These are phyloP conservation scores for Acanthamoeba culbertsoni DNA, from an alignment of 208 protist genomes.

Conservation along the genomic window DNA sequence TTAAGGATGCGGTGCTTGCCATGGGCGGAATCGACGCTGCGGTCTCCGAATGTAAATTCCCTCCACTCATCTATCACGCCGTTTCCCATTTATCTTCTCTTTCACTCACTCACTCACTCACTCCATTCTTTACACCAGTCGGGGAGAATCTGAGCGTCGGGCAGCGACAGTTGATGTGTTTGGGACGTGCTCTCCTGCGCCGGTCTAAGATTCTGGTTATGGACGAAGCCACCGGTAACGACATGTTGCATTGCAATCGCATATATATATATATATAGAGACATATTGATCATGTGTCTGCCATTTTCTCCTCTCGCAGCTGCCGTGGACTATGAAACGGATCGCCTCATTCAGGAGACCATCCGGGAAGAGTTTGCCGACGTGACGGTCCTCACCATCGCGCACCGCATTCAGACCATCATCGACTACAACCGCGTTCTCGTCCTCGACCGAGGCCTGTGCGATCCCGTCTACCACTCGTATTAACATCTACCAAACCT, in stretches of 20 bases:
- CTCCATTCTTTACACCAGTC: slow-evolving; percentile 47
- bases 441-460: slow-evolving; percentile 58
- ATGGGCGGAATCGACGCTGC: slow-evolving; percentile 66
- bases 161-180: slow-evolving; percentile 66
- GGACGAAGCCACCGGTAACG: slow-evolving; percentile 83
- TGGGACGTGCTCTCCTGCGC: slow-evolving; percentile 41
- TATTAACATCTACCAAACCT: too few species aligned
- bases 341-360: slow-evolving; percentile 79
- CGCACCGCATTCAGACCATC: slow-evolving; percentile 81
- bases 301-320: neutral
- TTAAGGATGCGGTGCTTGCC: slow-evolving; percentile 56
- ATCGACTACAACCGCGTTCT: slow-evolving; percentile 68
- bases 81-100: neutral
- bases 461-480: neutral
- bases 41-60: slow-evolving; percentile 58
- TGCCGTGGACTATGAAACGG: slow-evolving; percentile 79
- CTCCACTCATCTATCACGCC: neutral
- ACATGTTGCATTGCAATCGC: too few species aligned
- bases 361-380: slow-evolving; percentile 70
- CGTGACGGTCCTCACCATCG: slow-evolving; percentile 80
- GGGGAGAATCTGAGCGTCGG: slow-evolving; percentile 71
- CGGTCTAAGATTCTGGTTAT: slow-evolving; percentile 85
- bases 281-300: neutral
- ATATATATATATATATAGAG: too few species aligned
- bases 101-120: neutral